These are phyloP conservation scores for Orbilia brochopaga DNA, from an alignment of 2,329 filamentous ascomycete species.

Conservation along the genomic window DNA sequence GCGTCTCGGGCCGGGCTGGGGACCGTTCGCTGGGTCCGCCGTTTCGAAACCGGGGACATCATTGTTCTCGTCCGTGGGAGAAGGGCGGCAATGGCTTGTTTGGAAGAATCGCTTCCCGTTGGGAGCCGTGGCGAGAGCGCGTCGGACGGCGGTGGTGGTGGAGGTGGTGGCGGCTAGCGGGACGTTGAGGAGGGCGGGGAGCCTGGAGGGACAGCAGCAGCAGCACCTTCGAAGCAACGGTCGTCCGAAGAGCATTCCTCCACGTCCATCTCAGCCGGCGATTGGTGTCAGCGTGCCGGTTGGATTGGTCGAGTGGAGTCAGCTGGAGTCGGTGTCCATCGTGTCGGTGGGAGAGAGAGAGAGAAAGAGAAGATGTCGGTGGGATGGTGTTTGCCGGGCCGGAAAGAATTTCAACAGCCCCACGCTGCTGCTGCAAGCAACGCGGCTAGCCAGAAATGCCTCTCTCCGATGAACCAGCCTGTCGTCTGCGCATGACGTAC, in stretches of 20 bases:
- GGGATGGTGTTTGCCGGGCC: background rate
- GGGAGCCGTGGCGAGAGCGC: background rate
- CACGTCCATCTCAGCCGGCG: slow-evolving; percentile 42
- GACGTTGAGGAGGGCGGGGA: background rate
- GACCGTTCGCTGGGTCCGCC: background rate
- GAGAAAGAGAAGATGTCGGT: background rate
- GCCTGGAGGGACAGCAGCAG: slow-evolving; percentile 15
- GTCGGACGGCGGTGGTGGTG: background rate
- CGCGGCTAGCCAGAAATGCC: too few species aligned
- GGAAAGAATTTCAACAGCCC: background rate
- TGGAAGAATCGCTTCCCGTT: background rate
- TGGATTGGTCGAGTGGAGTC: background rate
- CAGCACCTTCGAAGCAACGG: slow-evolving; percentile 48
- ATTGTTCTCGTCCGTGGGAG: slow-evolving; percentile 20
- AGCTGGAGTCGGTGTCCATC: background rate
- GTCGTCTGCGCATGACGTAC: background rate
- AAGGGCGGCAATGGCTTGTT: background rate
- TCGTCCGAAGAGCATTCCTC: slow-evolving; percentile 50
- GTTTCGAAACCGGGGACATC: slow-evolving; percentile 3
- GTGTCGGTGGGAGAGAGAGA: background rate
- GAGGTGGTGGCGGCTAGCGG: background rate
- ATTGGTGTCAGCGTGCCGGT: background rate
- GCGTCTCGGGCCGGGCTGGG: background rate
- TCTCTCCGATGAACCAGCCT: too few species aligned
- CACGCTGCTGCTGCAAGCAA: too few species aligned